Base-by-base conservation (phyloP, 2,329 filamentous ascomycete genomes). In the Sodiomyces alkalinus region DNA sequence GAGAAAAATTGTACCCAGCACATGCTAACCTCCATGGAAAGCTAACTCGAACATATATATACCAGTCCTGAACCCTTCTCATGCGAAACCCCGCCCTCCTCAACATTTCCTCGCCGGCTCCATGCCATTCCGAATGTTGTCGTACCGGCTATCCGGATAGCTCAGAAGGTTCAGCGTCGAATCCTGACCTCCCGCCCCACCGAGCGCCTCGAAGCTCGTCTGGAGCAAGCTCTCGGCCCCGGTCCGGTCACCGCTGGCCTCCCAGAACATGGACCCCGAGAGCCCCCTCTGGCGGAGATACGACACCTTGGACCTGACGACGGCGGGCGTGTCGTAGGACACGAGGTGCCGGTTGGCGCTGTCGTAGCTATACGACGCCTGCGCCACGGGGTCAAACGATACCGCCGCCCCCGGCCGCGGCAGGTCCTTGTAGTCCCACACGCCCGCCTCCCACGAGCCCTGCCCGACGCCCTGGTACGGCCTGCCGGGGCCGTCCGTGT, bases 191-290 rank as follows among this genome's bases (percentile, higher is more conserved):
- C 49, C 49, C 3, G 50, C 41, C 4, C 55, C 52, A 23, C 16
- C 56, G 10, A 62, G 50, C 3, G 42, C 48, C 5, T 46, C 45
- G 21, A 53, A 57, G 28, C 50, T 45, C 4, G 62, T 62, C 19
- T 48, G 44, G 32, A 80, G 74, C 40, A 90, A 53, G 38, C 73
- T 80, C 3, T 64, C 61, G 8, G 50, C 51, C 12, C 63, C 69
- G 4, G 43, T 60, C 41, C 64, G 64, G 47, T 92, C 82, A 6
- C 63, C 72, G 35, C 73, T 80, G 11, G 68, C 73, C 48, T 90
- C 80, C 81, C 81, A 92, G 67, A 80, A 92, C 80, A 90, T 87
- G 17, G 68, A 73, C 15, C 81, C 82, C 4, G 74, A 80, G 1
- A 90, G 60, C 0, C 70, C 64, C 31, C 62, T 59, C 27, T 52